Evolutionary conservation across 768 basidiomycete genomes (phyloP), one percentile per base, ranked within the genome.

Genomic region (Psilocybe tampanensis): DNA sequence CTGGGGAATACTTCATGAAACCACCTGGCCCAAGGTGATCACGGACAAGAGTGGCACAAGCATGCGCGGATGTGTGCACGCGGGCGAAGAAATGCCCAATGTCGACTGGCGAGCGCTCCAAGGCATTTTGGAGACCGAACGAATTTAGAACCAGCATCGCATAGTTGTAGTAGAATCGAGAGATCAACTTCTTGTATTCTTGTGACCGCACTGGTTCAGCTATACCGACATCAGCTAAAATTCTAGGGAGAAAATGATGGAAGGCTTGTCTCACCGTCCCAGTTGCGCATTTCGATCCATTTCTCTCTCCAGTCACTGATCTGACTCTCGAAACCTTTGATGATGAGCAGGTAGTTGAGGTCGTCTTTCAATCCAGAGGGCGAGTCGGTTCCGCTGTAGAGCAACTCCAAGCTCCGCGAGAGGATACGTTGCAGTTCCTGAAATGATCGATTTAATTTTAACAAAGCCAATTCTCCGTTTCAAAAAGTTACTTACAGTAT

Each of bases 91-190:
- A 94, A 73, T 94, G 87, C 0, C 86, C 86, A 41, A 92, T 86
- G 66, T 94, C 86, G 42, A 90, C 72, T 0, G 82, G 73, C 3
- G 83, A 80, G 18, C 84, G 81, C 72, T 96, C 95, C 54, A 98
- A 74, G n/a, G 96, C 94, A 66, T 96, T 92, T 71, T 99, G 95
- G 42, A 99, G 80, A 11, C 96, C 96, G 64, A 99, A 99, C 1
- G 95, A 96, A 68, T 97, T 95, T 56, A 98, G 76, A 34, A 97
- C 92, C 50, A 99, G 83, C 74, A 85, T 84, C 22, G 88, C 85
- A 65, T 96, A 96, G 68, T 92, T 83, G 74, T 83, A 90, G 69
- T 93, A 94, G 67, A 94, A 95, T 61, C 83, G 76, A 23, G 82
- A 79, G 41, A 84, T 83, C 48, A 80, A 71, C 42, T 68, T 68